Percentiles rank a stretch among this genome's conserved stretches.
Evolutionary conservation across 2,329 filamentous ascomycete genomes (phyloP).

Genomic region (Leptographium lundbergii): DNA sequence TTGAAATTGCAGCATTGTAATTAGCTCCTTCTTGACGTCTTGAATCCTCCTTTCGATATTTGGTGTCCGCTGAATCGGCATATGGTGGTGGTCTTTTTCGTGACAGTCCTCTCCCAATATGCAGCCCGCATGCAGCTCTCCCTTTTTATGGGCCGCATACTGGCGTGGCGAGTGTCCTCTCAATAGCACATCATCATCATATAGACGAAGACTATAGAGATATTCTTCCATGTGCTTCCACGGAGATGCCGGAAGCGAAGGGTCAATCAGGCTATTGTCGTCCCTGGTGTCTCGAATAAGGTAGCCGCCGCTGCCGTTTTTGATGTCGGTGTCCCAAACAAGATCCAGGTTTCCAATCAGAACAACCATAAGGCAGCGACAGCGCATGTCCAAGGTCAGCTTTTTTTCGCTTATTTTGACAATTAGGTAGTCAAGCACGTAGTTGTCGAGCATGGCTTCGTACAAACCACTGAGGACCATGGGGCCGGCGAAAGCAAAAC

Average conservation of each 20-base stretch:
- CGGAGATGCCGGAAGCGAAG: constrained; percentile 10
- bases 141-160: neutral
- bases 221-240: constrained; percentile 16
- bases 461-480: constrained; percentile 20
- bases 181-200: constrained; percentile 8
- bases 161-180: constrained; percentile 12
- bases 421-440: constrained; percentile 13
- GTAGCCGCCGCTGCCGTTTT: neutral
- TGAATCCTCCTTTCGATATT: constrained; percentile 5
- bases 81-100: constrained; percentile 6
- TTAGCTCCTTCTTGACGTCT: constrained; percentile 13
- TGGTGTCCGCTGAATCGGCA: constrained; percentile 3
- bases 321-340: constrained; percentile 10
- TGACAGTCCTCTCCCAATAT: too few relatives aligned
- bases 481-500: constrained; percentile 17
- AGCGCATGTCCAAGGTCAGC: constrained; percentile 15
- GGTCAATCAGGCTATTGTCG: neutral
- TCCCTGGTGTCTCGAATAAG: neutral
- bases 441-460: constrained; percentile 17
- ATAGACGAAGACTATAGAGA: constrained; percentile 13
- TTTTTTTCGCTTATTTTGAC: constrained; percentile 10
- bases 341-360: constrained; percentile 18
- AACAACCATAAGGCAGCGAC: constrained; percentile 16
- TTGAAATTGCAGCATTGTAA: constrained; percentile 16
- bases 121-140: too few relatives aligned